Evolutionary conservation across 352 stramenopile genomes (phyloP).

Genomic region (Globisporangium megalacanthum): DNA sequence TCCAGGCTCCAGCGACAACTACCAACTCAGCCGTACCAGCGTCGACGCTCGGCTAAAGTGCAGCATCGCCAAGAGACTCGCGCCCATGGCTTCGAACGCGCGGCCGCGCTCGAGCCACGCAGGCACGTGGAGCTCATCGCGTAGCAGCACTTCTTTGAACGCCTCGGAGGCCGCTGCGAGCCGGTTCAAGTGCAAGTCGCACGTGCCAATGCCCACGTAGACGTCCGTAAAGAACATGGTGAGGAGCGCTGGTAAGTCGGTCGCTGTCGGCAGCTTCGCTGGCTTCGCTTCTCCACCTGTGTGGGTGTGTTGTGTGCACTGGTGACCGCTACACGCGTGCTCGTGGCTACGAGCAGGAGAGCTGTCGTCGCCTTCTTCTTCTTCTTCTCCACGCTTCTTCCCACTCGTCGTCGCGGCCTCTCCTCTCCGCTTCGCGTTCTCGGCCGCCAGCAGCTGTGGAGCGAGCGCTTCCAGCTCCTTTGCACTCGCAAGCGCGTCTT

Average conservation of each 20-base stretch:
- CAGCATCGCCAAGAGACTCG: constrained; percentile 51
- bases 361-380: too few relatives aligned
- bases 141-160: constrained; percentile 63
- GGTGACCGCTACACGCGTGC: constrained; percentile 4
- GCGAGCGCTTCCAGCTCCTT: constrained; percentile 33
- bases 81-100: constrained; percentile 52
- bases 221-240: constrained; percentile 70
- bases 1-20: background rate
- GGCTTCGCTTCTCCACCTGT: constrained; percentile 3
- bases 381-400: background rate
- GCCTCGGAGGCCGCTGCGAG: constrained; percentile 44
- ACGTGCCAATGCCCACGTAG: constrained; percentile 45
- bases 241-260: constrained; percentile 48
- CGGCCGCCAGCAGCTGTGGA: constrained; percentile 26
- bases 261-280: constrained; percentile 27
- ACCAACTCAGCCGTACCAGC: constrained; percentile 21
- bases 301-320: constrained; percentile 1
- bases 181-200: constrained; percentile 22
- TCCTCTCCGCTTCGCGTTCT: constrained; percentile 10
- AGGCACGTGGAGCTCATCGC: constrained; percentile 33
- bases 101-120: constrained; percentile 51
- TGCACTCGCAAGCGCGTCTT: constrained; percentile 25
- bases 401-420: background rate
- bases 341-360: constrained; percentile 3
- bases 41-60: constrained; percentile 52